Conservation (phyloP, 2,329 filamentous ascomycete genomes). For the Penicillium sp. region DNA sequence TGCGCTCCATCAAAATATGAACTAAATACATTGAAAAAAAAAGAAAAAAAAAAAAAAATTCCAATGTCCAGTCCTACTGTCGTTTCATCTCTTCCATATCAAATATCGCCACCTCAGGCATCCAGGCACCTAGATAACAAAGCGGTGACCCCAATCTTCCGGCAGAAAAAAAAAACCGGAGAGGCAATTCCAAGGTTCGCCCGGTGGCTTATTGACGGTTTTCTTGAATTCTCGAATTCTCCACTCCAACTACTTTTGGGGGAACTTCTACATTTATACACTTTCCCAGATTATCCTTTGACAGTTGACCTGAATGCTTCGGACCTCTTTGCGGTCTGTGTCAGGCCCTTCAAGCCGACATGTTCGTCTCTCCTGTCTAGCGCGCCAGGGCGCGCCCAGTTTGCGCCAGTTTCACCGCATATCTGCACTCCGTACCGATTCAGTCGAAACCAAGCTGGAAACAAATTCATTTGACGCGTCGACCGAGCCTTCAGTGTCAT, state of each 20-base stretch:
- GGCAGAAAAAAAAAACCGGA: constrained; percentile 22
- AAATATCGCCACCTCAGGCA: constrained; percentile 3
- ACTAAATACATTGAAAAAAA: neutral
- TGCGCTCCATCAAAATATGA: neutral
- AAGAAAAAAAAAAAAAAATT: too few relatives aligned
- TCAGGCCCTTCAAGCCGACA: constrained; percentile 36
- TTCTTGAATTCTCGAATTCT: neutral
- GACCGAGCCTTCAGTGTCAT: neutral
- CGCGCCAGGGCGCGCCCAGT: constrained; percentile 23
- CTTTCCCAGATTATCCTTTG: neutral
- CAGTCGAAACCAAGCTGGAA: constrained; percentile 2
- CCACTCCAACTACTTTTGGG: neutral
- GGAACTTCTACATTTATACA: neutral
- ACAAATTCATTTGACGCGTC: neutral
- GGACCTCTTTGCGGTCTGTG: constrained; percentile 38
- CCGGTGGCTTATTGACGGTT: neutral
- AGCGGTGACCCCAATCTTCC: constrained; percentile 13
- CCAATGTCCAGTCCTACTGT: neutral
- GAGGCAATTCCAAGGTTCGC: neutral
- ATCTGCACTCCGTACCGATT: constrained; percentile 16
- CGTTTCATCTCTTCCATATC: neutral
- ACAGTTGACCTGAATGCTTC: constrained; percentile 37
- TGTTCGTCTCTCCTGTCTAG: constrained; percentile 39
- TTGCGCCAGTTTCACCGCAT: constrained; percentile 30
- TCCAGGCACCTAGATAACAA: constrained; percentile 2